These are phyloP conservation scores for Blastocystis sp. DNA, from an alignment of 352 stramenopile species.

Conservation along the genomic window DNA sequence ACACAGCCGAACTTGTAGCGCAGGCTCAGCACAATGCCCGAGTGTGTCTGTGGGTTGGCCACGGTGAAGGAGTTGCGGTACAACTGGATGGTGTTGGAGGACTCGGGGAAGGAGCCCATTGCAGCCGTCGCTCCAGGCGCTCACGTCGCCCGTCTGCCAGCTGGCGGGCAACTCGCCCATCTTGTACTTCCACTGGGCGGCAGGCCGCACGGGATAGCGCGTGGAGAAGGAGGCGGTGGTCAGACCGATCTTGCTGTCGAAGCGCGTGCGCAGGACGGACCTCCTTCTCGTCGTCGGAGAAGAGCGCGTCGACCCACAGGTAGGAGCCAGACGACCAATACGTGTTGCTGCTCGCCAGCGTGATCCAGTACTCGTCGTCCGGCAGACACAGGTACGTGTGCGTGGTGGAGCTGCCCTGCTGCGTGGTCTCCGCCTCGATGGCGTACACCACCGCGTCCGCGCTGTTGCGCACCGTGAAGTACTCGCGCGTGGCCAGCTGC, in stretches of 20 bases:
- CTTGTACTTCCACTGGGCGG: not conserved
- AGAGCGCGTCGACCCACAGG: not conserved
- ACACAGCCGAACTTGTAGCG: conserved; percentile 16
- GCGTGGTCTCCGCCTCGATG: not conserved
- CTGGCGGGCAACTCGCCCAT: too few species aligned
- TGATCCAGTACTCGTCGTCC: not conserved
- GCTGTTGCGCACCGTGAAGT: not conserved
- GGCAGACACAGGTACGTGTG: not conserved
- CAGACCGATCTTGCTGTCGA: conserved; percentile 11
- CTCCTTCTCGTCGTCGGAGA: not conserved
- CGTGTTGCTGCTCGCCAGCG: not conserved
- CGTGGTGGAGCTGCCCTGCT: not conserved
- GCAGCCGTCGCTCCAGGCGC: too few species aligned
- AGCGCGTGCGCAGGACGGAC: not conserved
- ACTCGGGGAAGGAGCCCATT: too few species aligned
- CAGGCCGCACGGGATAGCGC: not conserved
- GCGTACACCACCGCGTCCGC: not conserved
- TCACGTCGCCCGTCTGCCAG: too few species aligned
- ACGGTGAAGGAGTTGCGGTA: conserved; percentile 2
- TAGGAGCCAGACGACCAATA: not conserved
- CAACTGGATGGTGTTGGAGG: too few species aligned
- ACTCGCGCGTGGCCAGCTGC: not conserved
- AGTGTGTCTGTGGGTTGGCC: not conserved
- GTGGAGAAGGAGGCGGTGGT: not conserved
- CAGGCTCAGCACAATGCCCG: not conserved